These are phyloP conservation scores for Sclerotinia nivalis DNA, from an alignment of 2,329 filamentous ascomycete species.

Conservation along the genomic window DNA sequence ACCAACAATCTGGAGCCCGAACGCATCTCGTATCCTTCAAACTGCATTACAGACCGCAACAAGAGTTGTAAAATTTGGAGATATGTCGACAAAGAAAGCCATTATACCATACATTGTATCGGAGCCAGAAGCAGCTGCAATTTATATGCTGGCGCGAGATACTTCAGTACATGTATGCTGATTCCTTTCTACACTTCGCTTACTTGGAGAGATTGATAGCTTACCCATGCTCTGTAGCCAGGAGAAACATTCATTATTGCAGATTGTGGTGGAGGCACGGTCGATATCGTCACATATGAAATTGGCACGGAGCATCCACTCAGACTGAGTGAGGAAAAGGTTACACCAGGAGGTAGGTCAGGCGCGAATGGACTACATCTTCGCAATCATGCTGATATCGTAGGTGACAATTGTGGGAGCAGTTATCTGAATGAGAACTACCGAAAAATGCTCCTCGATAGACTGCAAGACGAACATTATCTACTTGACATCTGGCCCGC, in stretches of 20 bases:
- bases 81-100: background rate
- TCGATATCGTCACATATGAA: constrained; percentile 35
- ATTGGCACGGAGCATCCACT: constrained; percentile 32
- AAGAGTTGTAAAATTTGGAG: constrained; percentile 20
- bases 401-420: constrained; percentile 26
- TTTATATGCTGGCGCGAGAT: constrained; percentile 29
- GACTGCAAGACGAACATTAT: constrained; percentile 15
- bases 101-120: constrained; percentile 32
- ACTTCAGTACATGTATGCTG: constrained; percentile 9
- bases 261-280: constrained; percentile 38
- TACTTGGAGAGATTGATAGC: background rate
- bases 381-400: background rate
- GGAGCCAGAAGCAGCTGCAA: constrained; percentile 39
- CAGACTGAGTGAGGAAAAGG: constrained; percentile 32
- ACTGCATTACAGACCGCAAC: constrained; percentile 15
- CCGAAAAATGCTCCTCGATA: background rate
- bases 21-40: constrained; percentile 26
- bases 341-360: constrained; percentile 25
- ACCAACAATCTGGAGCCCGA: constrained; percentile 25
- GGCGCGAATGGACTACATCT: background rate
- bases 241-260: constrained; percentile 34
- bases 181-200: background rate
- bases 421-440: constrained; percentile 29
- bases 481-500: constrained; percentile 1
- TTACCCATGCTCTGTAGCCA: constrained; percentile 19